Evolutionary conservation across 495 filamentous ascomycete genomes (phyloP).

Genomic region (Lentithecium fluviatile): DNA sequence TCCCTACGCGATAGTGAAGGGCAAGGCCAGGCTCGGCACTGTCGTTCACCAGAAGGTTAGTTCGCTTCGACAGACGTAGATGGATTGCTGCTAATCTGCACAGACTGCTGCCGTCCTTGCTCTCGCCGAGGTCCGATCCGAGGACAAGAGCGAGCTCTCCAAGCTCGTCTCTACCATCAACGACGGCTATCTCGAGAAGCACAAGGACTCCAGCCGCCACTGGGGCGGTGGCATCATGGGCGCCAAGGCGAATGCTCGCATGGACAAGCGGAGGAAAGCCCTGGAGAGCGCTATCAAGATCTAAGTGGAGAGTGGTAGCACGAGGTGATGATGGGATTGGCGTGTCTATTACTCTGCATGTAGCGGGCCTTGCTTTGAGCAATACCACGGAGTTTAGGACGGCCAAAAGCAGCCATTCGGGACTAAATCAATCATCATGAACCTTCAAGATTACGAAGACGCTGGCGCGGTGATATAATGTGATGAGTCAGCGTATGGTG

Average conservation of each 20-base stretch:
- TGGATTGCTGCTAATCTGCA: constrained; percentile 2
- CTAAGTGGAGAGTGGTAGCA: constrained; percentile 51
- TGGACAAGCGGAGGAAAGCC: constrained; percentile 96
- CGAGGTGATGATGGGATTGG: constrained; percentile 27
- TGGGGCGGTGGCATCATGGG: constrained; percentile 99
- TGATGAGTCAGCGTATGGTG: constrained; percentile 24
- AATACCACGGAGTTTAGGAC: constrained; percentile 31
- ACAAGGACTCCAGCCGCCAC: constrained; percentile 85
- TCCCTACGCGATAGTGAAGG: constrained; percentile 99
- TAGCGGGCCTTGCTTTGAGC: constrained; percentile 25
- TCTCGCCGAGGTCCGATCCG: constrained; percentile 89
- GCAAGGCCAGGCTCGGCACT: constrained; percentile 97
- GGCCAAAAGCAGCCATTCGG: constrained; percentile 23
- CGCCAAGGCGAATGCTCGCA: constrained; percentile 86
- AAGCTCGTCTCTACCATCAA: constrained; percentile 96
- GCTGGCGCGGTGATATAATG: neutral
- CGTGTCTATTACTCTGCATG: constrained; percentile 29
- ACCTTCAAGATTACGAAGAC: constrained; percentile 24
- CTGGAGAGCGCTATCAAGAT: constrained; percentile 92
- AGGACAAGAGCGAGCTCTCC: constrained; percentile 96
- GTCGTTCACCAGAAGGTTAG: constrained; percentile 98
- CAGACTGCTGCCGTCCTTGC: constrained; percentile 95
- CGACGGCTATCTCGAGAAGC: constrained; percentile 96
- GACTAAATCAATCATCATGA: constrained; percentile 19
- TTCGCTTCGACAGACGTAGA: neutral